A percentile compares a stretch with the other conserved stretches of the same genome.
These are phyloP conservation scores for Dichotomopilus funicola DNA, from an alignment of 2,329 filamentous ascomycete species.

Conservation along the genomic window DNA sequence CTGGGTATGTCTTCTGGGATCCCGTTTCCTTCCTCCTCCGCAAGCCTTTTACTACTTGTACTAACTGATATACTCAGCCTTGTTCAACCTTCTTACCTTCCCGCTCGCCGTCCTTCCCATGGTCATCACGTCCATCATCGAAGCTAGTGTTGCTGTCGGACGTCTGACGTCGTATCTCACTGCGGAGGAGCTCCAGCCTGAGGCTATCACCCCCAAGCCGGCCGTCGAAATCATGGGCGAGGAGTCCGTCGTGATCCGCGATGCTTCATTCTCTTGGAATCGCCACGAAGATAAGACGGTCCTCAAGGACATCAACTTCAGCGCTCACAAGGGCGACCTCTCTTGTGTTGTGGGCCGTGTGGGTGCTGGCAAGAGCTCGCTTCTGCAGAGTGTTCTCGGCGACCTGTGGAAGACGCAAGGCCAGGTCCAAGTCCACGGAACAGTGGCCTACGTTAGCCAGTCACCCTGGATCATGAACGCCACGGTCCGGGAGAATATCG, in stretches of 20 bases:
- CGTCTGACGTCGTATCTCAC: conserved; percentile 79
- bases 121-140: conserved; percentile 95
- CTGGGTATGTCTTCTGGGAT: conserved; percentile 29
- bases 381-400: conserved; percentile 81
- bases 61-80: conserved; percentile 38
- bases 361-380: conserved; percentile 90
- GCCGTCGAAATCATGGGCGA: conserved; percentile 72
- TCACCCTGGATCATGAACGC: conserved; percentile 97
- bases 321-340: conserved; percentile 84
- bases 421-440: conserved; percentile 73
- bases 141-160: conserved; percentile 85
- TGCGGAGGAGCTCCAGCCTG: conserved; percentile 81
- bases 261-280: conserved; percentile 93
- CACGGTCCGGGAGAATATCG: conserved; percentile 91
- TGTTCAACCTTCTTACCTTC: conserved; percentile 96
- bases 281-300: conserved; percentile 65
- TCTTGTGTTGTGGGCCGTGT: conserved; percentile 91
- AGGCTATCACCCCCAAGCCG: conserved; percentile 67
- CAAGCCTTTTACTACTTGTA: conserved; percentile 28
- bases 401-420: conserved; percentile 88
- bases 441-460: conserved; percentile 86
- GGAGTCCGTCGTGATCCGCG: conserved; percentile 74
- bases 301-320: conserved; percentile 79
- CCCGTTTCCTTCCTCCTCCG: neutral
- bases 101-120: conserved; percentile 90